Percentiles rank a stretch among this genome's conserved stretches.
These are phyloP conservation scores for Chenopodium berlandieri DNA, from an alignment of 148 eudicot species.

Conservation along the genomic window DNA sequence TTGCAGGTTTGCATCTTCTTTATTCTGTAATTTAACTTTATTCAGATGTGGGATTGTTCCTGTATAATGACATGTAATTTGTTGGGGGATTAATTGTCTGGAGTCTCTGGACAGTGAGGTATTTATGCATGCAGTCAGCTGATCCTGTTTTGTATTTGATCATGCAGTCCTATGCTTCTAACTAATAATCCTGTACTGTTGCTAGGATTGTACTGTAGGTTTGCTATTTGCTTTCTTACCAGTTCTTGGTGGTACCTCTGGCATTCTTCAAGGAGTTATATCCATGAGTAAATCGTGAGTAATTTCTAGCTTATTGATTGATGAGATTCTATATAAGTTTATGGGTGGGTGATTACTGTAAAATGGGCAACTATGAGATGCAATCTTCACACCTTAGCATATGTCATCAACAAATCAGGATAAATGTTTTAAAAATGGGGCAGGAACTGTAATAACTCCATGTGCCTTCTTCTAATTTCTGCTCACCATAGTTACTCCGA, in stretches of 20 bases:
- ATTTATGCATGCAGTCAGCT: not conserved
- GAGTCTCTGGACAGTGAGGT: not conserved
- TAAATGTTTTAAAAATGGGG: not conserved
- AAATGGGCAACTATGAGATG: not conserved
- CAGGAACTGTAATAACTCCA: not conserved
- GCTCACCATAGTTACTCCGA: not conserved
- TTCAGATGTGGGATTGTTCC: not conserved
- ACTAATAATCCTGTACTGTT: conserved; percentile 10
- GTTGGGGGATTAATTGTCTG: not conserved
- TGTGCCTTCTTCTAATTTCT: not conserved
- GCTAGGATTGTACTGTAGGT: conserved; percentile 97
- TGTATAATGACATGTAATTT: not conserved
- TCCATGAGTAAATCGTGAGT: conserved; percentile 97
- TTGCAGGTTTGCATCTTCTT: conserved; percentile 47
- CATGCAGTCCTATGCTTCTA: conserved; percentile 21
- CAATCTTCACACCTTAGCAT: not conserved
- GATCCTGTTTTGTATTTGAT: not conserved
- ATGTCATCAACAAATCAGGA: not conserved
- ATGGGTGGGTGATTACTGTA: not conserved
- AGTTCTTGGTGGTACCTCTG: conserved; percentile 90
- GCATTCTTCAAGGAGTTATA: conserved; percentile 77
- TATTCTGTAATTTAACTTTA: conserved; percentile 1
- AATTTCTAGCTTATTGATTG: not conserved
- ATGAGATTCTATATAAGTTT: not conserved
- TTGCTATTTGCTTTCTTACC: conserved; percentile 95